phyloP scores from a whole-genome alignment of 2,329 filamentous ascomycete species.

The Beauveria brongniartii region DNA sequence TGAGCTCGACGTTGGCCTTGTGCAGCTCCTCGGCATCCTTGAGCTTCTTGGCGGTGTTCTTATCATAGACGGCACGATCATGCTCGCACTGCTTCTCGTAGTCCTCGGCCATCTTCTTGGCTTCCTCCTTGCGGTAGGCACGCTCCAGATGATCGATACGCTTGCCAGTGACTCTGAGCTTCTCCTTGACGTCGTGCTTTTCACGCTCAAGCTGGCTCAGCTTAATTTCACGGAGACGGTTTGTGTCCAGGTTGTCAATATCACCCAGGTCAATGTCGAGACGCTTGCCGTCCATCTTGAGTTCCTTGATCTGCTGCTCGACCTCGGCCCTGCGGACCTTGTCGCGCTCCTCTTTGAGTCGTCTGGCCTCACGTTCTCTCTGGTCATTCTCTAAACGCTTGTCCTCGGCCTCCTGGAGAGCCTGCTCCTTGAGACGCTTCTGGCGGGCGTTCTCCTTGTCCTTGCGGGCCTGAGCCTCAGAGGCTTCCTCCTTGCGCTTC shows the following conservation, averaged over 20 bases:
- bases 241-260: constrained; percentile 79
- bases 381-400: constrained; percentile 87
- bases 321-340: constrained; percentile 88
- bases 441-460: constrained; percentile 88
- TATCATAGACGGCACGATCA: constrained; percentile 75
- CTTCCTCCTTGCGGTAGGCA: constrained; percentile 90
- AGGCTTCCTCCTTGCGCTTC: constrained; percentile 94
- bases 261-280: constrained; percentile 70
- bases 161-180: constrained; percentile 85
- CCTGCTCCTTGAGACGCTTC: constrained; percentile 78
- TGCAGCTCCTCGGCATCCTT: constrained; percentile 80
- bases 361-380: constrained; percentile 78
- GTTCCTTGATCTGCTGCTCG: constrained; percentile 83
- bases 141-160: constrained; percentile 95
- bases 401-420: constrained; percentile 82
- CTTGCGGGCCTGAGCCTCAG: constrained; percentile 75
- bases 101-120: constrained; percentile 82
- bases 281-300: constrained; percentile 78
- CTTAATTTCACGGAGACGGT: constrained; percentile 88
- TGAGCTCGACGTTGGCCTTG: constrained; percentile 83
- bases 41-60: constrained; percentile 67
- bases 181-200: constrained; percentile 93
- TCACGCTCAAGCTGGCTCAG: constrained; percentile 92
- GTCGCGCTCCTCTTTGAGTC: constrained; percentile 78
- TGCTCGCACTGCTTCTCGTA: constrained; percentile 73